Percentiles rank a stretch among this genome's conserved stretches.
These are phyloP conservation scores for Trichomonas gallinae DNA, from an alignment of 208 protist species.

Conservation along the genomic window DNA sequence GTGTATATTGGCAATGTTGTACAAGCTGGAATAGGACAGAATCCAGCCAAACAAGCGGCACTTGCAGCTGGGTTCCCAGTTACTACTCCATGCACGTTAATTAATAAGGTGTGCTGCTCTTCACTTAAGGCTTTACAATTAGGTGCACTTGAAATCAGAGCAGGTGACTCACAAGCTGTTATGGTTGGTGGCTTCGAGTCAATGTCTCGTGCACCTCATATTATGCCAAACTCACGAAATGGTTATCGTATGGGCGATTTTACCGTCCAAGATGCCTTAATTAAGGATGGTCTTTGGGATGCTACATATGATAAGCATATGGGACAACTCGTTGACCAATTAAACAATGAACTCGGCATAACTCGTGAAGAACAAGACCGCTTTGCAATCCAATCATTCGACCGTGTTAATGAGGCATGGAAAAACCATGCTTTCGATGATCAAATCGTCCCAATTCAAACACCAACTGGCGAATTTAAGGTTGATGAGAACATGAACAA, in stretches of 20 bases:
- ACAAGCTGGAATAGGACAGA: slow-evolving; percentile 35
- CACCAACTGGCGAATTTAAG: slow-evolving; percentile 41
- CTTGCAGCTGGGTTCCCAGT: slow-evolving; percentile 33
- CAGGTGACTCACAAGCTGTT: slow-evolving; percentile 28
- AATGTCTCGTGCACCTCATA: slow-evolving; percentile 62
- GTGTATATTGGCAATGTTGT: slow-evolving; percentile 42
- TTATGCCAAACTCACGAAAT: slow-evolving; percentile 41
- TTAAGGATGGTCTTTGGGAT: slow-evolving; percentile 61
- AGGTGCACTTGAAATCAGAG: slow-evolving; percentile 31
- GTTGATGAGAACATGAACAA: slow-evolving; percentile 66
- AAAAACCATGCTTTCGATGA: slow-evolving; percentile 61
- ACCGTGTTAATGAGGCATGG: slow-evolving; percentile 47
- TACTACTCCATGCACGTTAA: slow-evolving; percentile 31
- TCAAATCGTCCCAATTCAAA: slow-evolving; percentile 66
- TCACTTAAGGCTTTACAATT: slow-evolving; percentile 41
- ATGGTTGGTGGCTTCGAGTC: slow-evolving; percentile 50
- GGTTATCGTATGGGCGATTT: slow-evolving; percentile 31
- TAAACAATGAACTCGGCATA: slow-evolving; percentile 61
- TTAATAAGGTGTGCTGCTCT: slow-evolving; percentile 48
- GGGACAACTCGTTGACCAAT: slow-evolving; percentile 61
- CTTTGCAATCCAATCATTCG: slow-evolving; percentile 67
- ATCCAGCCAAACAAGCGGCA: slow-evolving; percentile 38
- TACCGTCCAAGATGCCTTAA: slow-evolving; percentile 43
- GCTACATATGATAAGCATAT: slow-evolving; percentile 53
- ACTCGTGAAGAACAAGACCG: slow-evolving; percentile 67